Conservation (phyloP, 495 filamentous ascomycete genomes). For the Bathelium albidoporum region DNA sequence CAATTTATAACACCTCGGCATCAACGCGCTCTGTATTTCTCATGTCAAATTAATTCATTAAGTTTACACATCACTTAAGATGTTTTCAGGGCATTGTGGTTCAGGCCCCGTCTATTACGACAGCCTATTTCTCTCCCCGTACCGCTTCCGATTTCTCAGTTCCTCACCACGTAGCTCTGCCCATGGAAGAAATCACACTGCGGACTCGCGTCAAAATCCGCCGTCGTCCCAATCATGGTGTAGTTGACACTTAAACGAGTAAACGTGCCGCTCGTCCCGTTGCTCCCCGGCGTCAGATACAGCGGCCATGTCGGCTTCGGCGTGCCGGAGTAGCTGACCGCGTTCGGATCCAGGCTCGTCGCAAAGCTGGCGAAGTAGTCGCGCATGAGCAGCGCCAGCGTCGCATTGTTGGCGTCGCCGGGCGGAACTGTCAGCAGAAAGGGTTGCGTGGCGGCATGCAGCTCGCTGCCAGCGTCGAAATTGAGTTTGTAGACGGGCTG, state of each 20-base stretch:
- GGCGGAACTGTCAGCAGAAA: not conserved
- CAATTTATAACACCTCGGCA: too few species aligned
- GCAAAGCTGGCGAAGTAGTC: constrained; percentile 55
- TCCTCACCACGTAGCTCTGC: constrained; percentile 20
- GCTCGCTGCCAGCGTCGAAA: constrained; percentile 18
- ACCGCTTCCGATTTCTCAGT: not conserved
- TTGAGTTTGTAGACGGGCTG: constrained; percentile 19
- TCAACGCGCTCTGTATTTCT: too few species aligned
- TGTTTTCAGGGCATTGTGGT: too few species aligned
- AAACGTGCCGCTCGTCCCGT: constrained; percentile 6
- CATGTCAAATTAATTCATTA: too few species aligned
- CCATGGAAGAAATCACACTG: constrained; percentile 21
- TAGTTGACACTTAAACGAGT: constrained; percentile 15
- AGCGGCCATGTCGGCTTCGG: constrained; percentile 17
- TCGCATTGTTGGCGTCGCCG: constrained; percentile 31
- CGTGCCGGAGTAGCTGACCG: constrained; percentile 6
- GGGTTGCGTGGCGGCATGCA: constrained; percentile 14
- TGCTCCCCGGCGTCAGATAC: constrained; percentile 8
- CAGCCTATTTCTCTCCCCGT: not conserved
- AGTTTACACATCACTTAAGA: too few species aligned
- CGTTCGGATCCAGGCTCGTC: constrained; percentile 16
- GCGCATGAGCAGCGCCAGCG: constrained; percentile 47
- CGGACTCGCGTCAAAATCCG: constrained; percentile 15
- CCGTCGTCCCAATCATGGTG: constrained; percentile 14
- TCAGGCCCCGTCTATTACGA: too few species aligned